Conservation (phyloP, 768 basidiomycete genomes). For the Hirschioporus abietinus region DNA sequence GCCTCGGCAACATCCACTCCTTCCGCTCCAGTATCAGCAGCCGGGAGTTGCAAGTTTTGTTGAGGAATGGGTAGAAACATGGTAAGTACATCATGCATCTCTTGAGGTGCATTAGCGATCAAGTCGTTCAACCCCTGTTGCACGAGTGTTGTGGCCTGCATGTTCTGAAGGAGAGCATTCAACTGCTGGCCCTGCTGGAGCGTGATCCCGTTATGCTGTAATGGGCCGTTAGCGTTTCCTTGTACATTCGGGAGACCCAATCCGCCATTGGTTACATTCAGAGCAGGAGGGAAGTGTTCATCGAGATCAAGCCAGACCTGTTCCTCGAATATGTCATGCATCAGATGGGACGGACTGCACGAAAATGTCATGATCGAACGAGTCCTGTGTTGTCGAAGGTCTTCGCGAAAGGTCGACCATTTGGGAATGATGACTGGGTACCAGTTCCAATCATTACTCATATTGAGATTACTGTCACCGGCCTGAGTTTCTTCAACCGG, state of each 20-base stretch:
- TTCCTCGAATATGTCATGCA: neutral
- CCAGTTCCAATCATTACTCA: neutral
- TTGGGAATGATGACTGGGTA: slow-evolving; percentile 4
- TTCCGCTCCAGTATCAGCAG: neutral
- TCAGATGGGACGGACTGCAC: neutral
- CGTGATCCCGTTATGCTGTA: neutral
- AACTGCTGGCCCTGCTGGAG: neutral
- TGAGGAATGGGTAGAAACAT: neutral
- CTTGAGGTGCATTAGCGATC: neutral
- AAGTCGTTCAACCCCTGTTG: neutral
- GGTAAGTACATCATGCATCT: neutral
- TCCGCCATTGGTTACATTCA: neutral
- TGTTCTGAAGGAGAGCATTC: neutral
- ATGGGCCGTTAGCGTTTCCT: neutral
- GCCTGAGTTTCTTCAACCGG: neutral
- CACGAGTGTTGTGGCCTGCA: neutral
- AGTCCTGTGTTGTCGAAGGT: neutral
- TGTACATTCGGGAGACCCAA: neutral
- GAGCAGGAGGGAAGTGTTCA: neutral
- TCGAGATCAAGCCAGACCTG: neutral
- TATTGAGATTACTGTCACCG: neutral
- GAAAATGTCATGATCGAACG: slow-evolving; percentile 3
- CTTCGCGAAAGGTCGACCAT: neutral
- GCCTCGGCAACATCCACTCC: neutral
- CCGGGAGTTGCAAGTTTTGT: neutral